Evolutionary conservation across 257 asterid species (phyloP).

Genomic region (Pogostemon cablin): DNA sequence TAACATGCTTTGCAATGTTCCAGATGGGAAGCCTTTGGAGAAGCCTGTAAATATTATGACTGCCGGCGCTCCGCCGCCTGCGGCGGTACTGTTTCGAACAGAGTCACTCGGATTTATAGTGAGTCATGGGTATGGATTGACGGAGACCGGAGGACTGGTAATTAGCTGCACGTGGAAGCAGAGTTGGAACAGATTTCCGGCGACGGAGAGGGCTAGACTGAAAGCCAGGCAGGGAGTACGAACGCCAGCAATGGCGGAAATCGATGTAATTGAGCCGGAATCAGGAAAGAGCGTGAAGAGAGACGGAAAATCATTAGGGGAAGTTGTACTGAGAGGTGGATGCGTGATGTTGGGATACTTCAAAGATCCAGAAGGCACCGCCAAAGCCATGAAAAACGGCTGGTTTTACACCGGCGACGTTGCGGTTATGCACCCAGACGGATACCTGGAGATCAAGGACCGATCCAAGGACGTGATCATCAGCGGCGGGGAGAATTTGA

Average conservation of each 20-base stretch:
- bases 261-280: slow-evolving; percentile 55
- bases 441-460: slow-evolving; percentile 74
- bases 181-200: slow-evolving; percentile 63
- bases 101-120: slow-evolving; percentile 69
- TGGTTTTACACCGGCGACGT: slow-evolving; percentile 90
- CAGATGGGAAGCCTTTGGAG: slow-evolving; percentile 33
- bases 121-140: slow-evolving; percentile 75
- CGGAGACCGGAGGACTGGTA: slow-evolving; percentile 79
- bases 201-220: slow-evolving; percentile 60
- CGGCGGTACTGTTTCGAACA: slow-evolving; percentile 57
- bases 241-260: slow-evolving; percentile 55
- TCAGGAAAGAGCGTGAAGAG: slow-evolving; percentile 50
- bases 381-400: slow-evolving; percentile 55
- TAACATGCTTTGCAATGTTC: slow-evolving; percentile 53
- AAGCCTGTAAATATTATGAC: slow-evolving; percentile 56
- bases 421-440: slow-evolving; percentile 78
- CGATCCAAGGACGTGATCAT: slow-evolving; percentile 83
- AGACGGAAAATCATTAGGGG: slow-evolving; percentile 61
- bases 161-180: slow-evolving; percentile 63
- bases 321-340: slow-evolving; percentile 61
- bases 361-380: slow-evolving; percentile 61
- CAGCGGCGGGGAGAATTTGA: slow-evolving; percentile 80
- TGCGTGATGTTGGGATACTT: slow-evolving; percentile 68
- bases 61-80: slow-evolving; percentile 84
- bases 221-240: slow-evolving; percentile 78